Base-by-base conservation (phyloP, 495 filamentous ascomycete species). In the Hypoxylon trugodes region DNA sequence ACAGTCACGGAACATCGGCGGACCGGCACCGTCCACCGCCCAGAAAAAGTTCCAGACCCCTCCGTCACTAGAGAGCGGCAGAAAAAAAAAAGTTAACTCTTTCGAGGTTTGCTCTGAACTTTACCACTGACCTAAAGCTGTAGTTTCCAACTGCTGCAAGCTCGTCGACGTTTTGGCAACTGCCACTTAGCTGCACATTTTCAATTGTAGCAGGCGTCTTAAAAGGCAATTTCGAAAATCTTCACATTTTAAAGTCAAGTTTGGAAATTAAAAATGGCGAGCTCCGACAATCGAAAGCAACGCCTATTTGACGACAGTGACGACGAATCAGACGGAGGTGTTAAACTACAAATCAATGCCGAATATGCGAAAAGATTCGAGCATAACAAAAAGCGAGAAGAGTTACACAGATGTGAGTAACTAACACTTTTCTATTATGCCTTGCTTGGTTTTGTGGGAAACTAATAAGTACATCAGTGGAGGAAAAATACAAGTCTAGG, bases 311-410 rank as follows among this genome's bases (percentile, higher is more conserved):
- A 76, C 36, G 75, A 78, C 54, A 80, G 74, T 69, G 79, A 82
- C 25, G 77, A 78, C 51, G 79, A 82, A 61, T 77, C 85, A 59
- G 79, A 84, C 16, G 81, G 75, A 21, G 81, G 80, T 35, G 77
- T 81, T 30, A 76, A 70, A 22, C 84, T 97, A 75, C 93, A 89
- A 69, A 87, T 98, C 78, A 98, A 98, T 74, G 81, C 90, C 69
- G 91, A 94, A 48, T 98, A 89, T 73, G 95, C 95, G 51, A 85
- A 85, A 65, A 81, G 91, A 32, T 98, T 97, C 68, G 93, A 98
- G 73, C 82, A 97, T 72, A 98, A 98, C 78, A 96, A 97, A 80
- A 95, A 94, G 78, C 86, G 95, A 22, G 92, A 95, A 75, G 95
- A 98, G 71, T 79, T 89, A 50, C 85, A 90, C n/a, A 83, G 87